These are phyloP conservation scores for Zygoascus bituminiphila DNA, from an alignment of 805 yeast genomes.

Conservation along the genomic window DNA sequence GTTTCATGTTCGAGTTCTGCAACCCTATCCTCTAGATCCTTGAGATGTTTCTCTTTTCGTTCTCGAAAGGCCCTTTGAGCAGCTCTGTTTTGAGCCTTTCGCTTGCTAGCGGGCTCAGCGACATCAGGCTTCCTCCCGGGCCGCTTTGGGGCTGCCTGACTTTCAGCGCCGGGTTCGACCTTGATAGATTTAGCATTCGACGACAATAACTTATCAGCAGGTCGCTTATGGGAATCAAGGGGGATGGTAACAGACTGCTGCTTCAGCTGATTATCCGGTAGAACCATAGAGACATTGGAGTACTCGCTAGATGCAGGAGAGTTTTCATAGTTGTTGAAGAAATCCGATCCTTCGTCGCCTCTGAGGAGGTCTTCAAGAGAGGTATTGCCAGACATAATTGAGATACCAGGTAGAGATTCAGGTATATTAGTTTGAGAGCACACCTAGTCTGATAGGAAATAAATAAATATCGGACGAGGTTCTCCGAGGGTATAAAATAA, in stretches of 20 bases:
- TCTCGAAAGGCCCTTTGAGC: conserved; percentile 98
- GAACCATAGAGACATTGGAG: neutral
- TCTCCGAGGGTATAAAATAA: too few species aligned
- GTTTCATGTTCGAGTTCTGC: conserved; percentile 62
- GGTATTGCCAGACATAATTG: conserved; percentile 3
- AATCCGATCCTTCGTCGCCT: conserved; percentile 3
- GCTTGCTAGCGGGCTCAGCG: conserved; percentile 74
- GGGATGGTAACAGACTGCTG: neutral
- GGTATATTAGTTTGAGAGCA: too few species aligned
- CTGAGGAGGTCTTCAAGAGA: conserved; percentile 4
- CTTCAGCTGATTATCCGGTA: neutral
- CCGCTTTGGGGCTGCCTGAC: conserved; percentile 9
- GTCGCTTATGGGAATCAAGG: neutral
- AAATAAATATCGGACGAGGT: too few species aligned
- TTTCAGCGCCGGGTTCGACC: conserved; percentile 2
- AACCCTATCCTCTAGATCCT: conserved; percentile 77
- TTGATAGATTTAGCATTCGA: conserved; percentile 7
- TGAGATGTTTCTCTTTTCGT: conserved; percentile 80
- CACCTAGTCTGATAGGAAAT: too few species aligned
- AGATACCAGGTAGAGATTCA: too few species aligned
- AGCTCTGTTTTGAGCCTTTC: conserved; percentile 95
- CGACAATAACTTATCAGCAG: neutral
- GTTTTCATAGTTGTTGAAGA: neutral
- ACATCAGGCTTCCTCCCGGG: conserved; percentile 78
- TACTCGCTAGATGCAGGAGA: neutral